A percentile compares a stretch with the other conserved stretches of the same genome.
phyloP scores from a whole-genome alignment of 169 alveolate genomes.

The Eimeria sp. region DNA sequence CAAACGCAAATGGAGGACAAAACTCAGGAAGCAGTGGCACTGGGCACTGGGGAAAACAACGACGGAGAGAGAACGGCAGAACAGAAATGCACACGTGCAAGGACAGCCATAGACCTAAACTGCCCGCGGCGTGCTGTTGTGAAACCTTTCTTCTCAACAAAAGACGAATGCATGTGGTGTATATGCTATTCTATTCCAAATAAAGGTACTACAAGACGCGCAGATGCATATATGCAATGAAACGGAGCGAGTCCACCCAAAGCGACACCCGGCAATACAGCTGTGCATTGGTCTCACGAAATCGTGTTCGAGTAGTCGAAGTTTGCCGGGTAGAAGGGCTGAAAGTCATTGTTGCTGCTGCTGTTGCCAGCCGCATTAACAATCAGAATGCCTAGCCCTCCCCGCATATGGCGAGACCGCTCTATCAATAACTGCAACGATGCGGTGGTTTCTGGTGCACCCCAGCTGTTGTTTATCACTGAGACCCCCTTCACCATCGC shows the following conservation, averaged over 20 bases:
- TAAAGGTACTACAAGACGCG: no score
- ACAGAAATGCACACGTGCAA: not conserved
- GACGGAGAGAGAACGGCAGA: not conserved
- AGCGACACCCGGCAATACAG: not conserved
- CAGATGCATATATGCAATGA: not conserved
- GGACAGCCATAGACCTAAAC: not conserved
- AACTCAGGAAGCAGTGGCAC: not conserved
- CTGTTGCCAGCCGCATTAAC: constrained; percentile 89
- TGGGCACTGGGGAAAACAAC: not conserved
- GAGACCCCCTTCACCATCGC: constrained; percentile 83
- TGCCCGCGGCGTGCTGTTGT: not conserved
- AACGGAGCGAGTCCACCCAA: not conserved
- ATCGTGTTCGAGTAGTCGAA: constrained; percentile 77
- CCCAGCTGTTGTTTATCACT: constrained; percentile 87
- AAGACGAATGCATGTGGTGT: not conserved
- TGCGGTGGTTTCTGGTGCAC: constrained; percentile 79
- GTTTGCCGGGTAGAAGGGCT: constrained; percentile 85
- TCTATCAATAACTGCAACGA: constrained; percentile 81
- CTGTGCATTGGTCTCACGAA: constrained; percentile 27
- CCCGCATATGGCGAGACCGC: constrained; percentile 77
- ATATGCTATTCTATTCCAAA: not conserved
- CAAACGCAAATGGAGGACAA: not conserved
- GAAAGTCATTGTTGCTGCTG: constrained; percentile 84
- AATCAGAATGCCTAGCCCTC: constrained; percentile 85
- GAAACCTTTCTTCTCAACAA: not conserved